Evolutionary conservation across 768 basidiomycete genomes (phyloP), one percentile per base, ranked within the genome.

Genomic region (Fomitopsis pulvina): DNA sequence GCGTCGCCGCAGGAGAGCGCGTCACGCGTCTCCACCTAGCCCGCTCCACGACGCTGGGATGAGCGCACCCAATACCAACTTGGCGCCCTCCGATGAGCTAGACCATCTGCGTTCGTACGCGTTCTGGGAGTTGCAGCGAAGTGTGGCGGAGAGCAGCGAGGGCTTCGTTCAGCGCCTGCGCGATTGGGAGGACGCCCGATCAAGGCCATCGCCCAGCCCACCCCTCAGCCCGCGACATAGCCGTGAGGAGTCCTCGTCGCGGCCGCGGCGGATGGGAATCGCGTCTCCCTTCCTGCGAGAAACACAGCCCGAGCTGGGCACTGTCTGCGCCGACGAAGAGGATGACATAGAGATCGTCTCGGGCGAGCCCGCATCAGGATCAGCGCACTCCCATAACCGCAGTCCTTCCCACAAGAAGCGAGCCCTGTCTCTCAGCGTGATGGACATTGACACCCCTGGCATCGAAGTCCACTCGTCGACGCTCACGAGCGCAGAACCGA

Each of bases 121-220:
- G 4, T 85, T 85, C 52, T 73, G 74, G 64, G 82, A 85, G 55
- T 74, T 88, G 32, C 79, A 73, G 39, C 71, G 74, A 58, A 84
- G 77, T 53, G 72, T 87, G 20, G 71, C 72, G 25, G 78, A 85
- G 56, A 79, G 71, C 54, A 83, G 81, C 18, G 84, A 87, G 56
- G 78, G 80, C 6, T 73, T 87, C 42, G 74, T 88, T 11, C 76
- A 71, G 49, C 80, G 81, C 45, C 87, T 88, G 85, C 81, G 81
- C 48, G 80, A 85, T 55, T 83, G 80, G 60, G 85, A 87, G 63
- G 66, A 71, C 43, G 70, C 72, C 22, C 71, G 79, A 48, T 75
- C 75, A 30, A 66, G 67, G 24, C 24, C 45, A 34, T 28, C 39
- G 44, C 8, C 27, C 37, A 30, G 50, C 46, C 9, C 51, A 6